Conservation (phyloP, 257 asterid species). For the Fraxinus pennsylvanica region DNA sequence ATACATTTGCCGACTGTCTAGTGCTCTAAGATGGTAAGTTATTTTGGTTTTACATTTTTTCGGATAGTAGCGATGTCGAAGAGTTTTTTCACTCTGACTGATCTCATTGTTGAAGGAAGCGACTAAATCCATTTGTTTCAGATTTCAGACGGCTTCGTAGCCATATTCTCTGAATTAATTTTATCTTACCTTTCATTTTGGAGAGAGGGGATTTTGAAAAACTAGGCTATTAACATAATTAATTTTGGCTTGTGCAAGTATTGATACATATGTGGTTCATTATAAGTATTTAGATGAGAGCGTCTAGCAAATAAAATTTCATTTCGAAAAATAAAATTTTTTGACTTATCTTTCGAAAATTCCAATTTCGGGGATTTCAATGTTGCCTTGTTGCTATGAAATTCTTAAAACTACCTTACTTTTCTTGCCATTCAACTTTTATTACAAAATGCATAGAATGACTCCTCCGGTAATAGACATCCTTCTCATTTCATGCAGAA, state of each 20-base stretch:
- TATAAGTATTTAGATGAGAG: background rate
- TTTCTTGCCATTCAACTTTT: constrained; percentile 33
- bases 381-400: constrained; percentile 29
- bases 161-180: no score
- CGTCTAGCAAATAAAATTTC: background rate
- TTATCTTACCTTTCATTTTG: no score
- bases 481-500: constrained; percentile 9
- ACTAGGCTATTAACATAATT: no score
- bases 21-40: no score
- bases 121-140: no score
- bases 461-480: constrained; percentile 1
- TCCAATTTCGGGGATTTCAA: constrained; percentile 17
- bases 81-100: no score
- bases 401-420: constrained; percentile 42
- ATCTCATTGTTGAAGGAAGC: no score
- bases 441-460: constrained; percentile 20
- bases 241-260: background rate
- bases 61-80: no score
- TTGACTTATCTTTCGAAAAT: background rate
- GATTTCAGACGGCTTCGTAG: no score
- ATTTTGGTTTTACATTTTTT: no score
- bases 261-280: background rate
- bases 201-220: no score
- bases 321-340: background rate
- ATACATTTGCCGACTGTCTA: no score